A percentile compares a stretch with the other conserved stretches of the same genome.
phyloP scores from a whole-genome alignment of 2,329 filamentous ascomycete species.

The Penicillium freii region DNA sequence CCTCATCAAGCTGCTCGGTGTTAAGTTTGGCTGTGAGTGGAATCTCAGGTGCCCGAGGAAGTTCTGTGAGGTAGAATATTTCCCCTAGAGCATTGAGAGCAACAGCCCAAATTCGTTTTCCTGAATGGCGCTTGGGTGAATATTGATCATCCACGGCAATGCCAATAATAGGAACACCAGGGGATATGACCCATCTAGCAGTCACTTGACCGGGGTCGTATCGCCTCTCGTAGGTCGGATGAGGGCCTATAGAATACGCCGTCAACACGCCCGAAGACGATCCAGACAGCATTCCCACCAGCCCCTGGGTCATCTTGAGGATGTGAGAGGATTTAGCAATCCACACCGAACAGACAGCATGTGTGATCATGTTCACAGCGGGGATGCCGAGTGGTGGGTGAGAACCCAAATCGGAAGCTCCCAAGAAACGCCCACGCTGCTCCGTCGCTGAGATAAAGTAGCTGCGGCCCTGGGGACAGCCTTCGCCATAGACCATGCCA shows the following conservation, averaged over 20 bases:
- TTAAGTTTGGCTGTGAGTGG: conserved; percentile 43
- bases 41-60: conserved; percentile 58
- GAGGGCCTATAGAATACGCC: conserved; percentile 70
- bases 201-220: conserved; percentile 74
- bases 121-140: conserved; percentile 65
- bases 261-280: conserved; percentile 81
- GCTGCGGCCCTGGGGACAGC: conserved; percentile 75
- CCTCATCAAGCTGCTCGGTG: conserved; percentile 56
- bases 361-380: conserved; percentile 65
- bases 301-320: conserved; percentile 68
- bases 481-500: conserved; percentile 81
- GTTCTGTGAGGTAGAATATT: conserved; percentile 76
- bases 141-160: conserved; percentile 83
- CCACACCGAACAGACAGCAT: conserved; percentile 79
- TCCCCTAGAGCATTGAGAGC: conserved; percentile 93
- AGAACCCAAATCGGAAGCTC: conserved; percentile 58
- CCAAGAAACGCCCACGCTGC: conserved; percentile 72
- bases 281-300: conserved; percentile 78
- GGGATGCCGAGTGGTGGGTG: conserved; percentile 72
- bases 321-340: conserved; percentile 78
- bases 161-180: conserved; percentile 85
- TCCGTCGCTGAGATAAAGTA: conserved; percentile 76
- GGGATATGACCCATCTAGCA: conserved; percentile 84
- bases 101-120: conserved; percentile 81
- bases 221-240: conserved; percentile 59